Base-by-base conservation (phyloP, 345 rosid species). In the Excoecaria cochinchinensis region DNA sequence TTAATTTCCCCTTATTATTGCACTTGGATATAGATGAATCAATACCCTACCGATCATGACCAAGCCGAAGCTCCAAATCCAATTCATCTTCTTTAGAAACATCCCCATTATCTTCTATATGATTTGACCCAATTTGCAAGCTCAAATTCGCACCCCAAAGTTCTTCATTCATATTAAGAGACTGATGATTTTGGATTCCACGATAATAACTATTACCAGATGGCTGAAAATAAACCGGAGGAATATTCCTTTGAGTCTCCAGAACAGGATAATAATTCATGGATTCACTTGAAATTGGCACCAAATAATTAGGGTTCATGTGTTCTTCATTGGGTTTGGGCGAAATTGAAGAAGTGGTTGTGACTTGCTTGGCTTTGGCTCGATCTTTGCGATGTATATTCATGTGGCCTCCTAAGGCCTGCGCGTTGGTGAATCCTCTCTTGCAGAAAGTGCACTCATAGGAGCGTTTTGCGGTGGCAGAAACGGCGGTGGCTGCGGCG, bases 361-460 rank as follows among this genome's bases (percentile, higher is more conserved):
- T 4, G 13, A 58, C 40, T 68, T 47, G 77, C 84, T 87, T 85
- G 71, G 75, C 70, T 76, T 87, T 90, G 67, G 88, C 88, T 74
- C 96, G 86, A 76, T 90, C 94, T 74, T 75, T 87, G 31, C 93
- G 84, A 78, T 92, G 97, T 67, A 94, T 86, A 77, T 92, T 93
- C 87, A 89, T 91, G 86, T 93, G 97, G 11, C 98, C 92, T 1
- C 97, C 98, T n/a, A 94, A 63, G 31, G 98, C 98, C 78, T 94
- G 97, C 12, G 94, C 93, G 78, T 85, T 94, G 71, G 97, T 85
- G 88, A 92, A 94, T 39, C 97, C 98, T 80, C 89, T 82, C 89
- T 84, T 90, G 88, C 97, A 94, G 51, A 89, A 92, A 25, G 76
- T 73, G 80, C 97, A 94, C 50, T 86, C 90, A 52, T 94, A 94